These are phyloP conservation scores for Melampsora abietis-canadensis DNA, from an alignment of 1,284 basidiomycete species.

Conservation along the genomic window DNA sequence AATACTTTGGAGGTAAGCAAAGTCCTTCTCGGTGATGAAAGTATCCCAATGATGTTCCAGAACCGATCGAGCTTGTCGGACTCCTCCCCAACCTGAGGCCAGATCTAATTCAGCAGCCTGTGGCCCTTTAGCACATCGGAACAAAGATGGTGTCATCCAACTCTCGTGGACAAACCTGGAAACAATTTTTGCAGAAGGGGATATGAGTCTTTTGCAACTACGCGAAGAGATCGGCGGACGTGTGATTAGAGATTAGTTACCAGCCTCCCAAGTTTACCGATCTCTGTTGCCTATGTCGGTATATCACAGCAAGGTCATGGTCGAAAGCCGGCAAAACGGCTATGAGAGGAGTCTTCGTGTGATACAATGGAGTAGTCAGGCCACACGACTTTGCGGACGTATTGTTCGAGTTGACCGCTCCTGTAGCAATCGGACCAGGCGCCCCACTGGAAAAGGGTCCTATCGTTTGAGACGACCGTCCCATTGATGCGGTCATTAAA, in stretches of 20 bases:
- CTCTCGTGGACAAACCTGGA: conserved; percentile 70
- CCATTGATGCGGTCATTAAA: neutral
- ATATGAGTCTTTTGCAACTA: conserved; percentile 8
- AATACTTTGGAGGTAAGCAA: conserved; percentile 54
- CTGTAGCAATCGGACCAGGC: too few species aligned
- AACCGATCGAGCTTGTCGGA: conserved; percentile 58
- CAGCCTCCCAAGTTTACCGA: conserved; percentile 67
- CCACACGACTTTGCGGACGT: neutral
- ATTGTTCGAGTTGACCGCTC: too few species aligned
- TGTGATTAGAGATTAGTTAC: conserved; percentile 51
- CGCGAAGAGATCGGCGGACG: neutral
- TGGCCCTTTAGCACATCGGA: conserved; percentile 62
- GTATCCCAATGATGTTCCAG: conserved; percentile 76
- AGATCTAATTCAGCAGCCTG: conserved; percentile 58
- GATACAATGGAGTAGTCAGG: neutral
- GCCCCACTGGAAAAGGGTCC: neutral
- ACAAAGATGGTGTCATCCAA: conserved; percentile 73
- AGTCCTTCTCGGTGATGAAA: conserved; percentile 66
- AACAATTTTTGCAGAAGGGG: neutral
- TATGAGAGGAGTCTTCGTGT: neutral
- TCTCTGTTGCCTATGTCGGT: conserved; percentile 65
- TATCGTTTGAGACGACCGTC: neutral
- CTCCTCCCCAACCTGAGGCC: conserved; percentile 55
- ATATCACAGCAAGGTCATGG: conserved; percentile 57
- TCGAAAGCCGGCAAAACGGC: conserved; percentile 59